Evolutionary conservation across 1,284 basidiomycete genomes (phyloP).

Genomic region (Ustilago trichophora): DNA sequence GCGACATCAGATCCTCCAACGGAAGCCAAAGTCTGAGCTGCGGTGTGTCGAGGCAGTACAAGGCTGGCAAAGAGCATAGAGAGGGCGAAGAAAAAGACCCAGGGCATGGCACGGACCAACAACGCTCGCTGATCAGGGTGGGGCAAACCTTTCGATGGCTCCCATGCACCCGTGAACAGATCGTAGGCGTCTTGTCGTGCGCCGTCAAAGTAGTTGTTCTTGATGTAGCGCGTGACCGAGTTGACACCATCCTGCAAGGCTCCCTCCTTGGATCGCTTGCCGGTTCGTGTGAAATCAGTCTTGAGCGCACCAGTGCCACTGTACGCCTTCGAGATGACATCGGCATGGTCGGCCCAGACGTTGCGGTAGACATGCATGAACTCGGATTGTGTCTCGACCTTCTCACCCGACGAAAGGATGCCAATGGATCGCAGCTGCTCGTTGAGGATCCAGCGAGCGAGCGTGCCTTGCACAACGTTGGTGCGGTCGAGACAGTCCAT

Average conservation of each 20-base stretch:
- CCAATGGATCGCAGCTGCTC: constrained; percentile 75
- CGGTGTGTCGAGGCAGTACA: constrained; percentile 45
- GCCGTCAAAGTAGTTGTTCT: constrained; percentile 98
- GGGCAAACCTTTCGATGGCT: constrained; percentile 73
- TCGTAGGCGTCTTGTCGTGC: constrained; percentile 78
- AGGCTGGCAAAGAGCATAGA: constrained; percentile 74
- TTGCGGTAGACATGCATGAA: constrained; percentile 79
- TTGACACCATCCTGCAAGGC: constrained; percentile 87
- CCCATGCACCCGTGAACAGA: constrained; percentile 89
- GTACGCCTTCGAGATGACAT: constrained; percentile 89
- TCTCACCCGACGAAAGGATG: constrained; percentile 51
- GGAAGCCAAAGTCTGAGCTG: constrained; percentile 13
- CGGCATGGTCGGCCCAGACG: constrained; percentile 99
- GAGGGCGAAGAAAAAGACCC: constrained; percentile 77
- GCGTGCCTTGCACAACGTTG: constrained; percentile 82
- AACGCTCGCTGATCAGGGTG: constrained; percentile 82
- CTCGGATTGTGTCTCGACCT: constrained; percentile 54
- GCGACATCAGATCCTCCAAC: constrained; percentile 9
- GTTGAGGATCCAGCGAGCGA: constrained; percentile 68
- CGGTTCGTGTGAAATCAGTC: constrained; percentile 92
- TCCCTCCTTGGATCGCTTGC: constrained; percentile 82
- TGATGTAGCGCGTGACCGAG: constrained; percentile 84
- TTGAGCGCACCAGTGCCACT: constrained; percentile 95
- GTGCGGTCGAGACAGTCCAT: constrained; percentile 93
- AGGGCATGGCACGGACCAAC: constrained; percentile 84